Evolutionary conservation across 2,329 filamentous ascomycete species (phyloP), one percentile per base, ranked within the genome.

Genomic region (Pseudogymnoascus sp.): DNA sequence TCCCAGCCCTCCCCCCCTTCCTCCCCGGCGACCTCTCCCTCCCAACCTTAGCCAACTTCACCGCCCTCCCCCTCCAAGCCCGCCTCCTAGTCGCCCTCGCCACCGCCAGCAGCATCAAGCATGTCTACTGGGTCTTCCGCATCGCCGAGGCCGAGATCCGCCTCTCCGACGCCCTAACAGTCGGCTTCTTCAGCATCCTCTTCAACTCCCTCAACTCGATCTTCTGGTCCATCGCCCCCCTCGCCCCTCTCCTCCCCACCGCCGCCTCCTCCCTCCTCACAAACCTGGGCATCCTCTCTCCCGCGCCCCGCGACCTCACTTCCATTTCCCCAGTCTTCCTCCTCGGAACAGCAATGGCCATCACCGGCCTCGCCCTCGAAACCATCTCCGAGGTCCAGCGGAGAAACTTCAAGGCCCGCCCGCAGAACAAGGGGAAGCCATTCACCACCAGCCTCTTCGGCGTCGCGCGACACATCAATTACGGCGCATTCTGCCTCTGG

Each of bases 371-470:
- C 31, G 63, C 76, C 4, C 75, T 82, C 4, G 85, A 89, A 73
- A 78, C 81, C 4, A 68, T 80, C 3, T 76, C 82, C 0, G 85
- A 89, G 74, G 69, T 80, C 28, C 85, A 88, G 72, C 78, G 86
- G 16, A 77, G 76, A 66, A 67, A 69, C 0, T 84, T 81, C 73
- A 84, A 84, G 72, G 71, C 74, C 22, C 73, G 82, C 62, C 75
- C 78, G 2, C 75, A 70, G 64, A 83, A 84, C 70, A 77, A 80
- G 66, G 82, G 82, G 16, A 82, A 82, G 71, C 72, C 77, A 0
- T 84, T 78, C 66, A 77, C 75, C 0, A 77, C 77, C 8, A 81
- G 82, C 0, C 66, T 84, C 37, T 84, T 79, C 71, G 70, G 73
- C 1, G 69, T 79, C 40, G 78, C 79, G 3, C 76, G 81, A 50